Base-by-base conservation (phyloP, 1,284 basidiomycete genomes). In the Boletellus sp. region DNA sequence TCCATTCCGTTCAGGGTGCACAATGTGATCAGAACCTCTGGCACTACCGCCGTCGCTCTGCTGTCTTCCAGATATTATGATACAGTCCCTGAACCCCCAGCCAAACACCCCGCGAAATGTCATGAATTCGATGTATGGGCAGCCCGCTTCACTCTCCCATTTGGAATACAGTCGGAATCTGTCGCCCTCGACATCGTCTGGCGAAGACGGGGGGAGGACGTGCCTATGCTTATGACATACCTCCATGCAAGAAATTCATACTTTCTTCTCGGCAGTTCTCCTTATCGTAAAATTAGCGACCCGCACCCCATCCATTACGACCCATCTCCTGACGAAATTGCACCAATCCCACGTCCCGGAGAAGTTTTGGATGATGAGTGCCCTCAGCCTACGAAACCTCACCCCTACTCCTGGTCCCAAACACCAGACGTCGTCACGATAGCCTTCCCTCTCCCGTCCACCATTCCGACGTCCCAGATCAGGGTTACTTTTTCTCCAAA, bases 351-450 rank as follows among this genome's bases (percentile, higher is more conserved):
- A 17, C 77, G 79, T 43, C 61, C 68, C 9, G 74, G 69, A 43
- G 85, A 87, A 61, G 71, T 69, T 50, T 64, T 81, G 23, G 77
- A 79, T 53, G 55, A 55, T 16, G 61, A 61, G 38, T 49, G 54
- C 19, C 35, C 55, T 26, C 57, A 64, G 49, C 54, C 56, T 23
- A 51, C 59, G 7, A 79, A 73, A 52, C 84, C 81, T 6, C 79
- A 79, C 16, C 86, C 90, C 1, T 96, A 92, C 66, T 88, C 89
- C 0, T 98, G 94, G 94, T 90, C 83, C 0, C 94, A 98, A 63
- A 86, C 87, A 3, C 64, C 79, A 2, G 89, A 93, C 60, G 82
- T 86, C 0, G 71, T 97, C 32, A 93, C 90, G 0, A 66, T 97
- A 48, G 84, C 82, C 0, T 85, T 97, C 57, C 80, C 89, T 2